phyloP scores from a whole-genome alignment of 495 filamentous ascomycete genomes.

The Patellaria atrata region DNA sequence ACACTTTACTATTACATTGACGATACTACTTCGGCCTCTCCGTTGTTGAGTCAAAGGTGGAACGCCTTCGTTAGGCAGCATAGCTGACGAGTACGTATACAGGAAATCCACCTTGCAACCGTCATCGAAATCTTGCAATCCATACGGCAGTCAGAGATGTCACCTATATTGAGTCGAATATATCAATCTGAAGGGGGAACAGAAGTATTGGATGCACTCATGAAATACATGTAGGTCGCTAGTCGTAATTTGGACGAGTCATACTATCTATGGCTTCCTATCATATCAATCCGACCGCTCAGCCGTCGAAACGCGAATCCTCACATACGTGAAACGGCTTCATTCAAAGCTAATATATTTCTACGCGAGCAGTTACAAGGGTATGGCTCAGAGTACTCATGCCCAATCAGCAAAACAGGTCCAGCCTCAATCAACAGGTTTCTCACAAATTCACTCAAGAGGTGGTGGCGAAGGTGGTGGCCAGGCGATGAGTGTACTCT shows the following conservation, averaged over 20 bases:
- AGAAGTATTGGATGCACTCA: conserved; percentile 57
- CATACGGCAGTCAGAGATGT: conserved; percentile 84
- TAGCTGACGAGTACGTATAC: too few relatives aligned
- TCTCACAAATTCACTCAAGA: conserved; percentile 64
- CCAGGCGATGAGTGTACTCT: conserved; percentile 78
- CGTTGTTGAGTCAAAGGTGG: not conserved
- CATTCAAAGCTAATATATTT: conserved; percentile 1
- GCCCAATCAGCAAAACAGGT: conserved; percentile 26
- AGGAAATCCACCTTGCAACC: conserved; percentile 66
- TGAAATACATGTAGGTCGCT: conserved; percentile 55
- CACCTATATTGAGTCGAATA: conserved; percentile 62
- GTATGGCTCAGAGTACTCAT: conserved; percentile 42
- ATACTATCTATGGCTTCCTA: too few relatives aligned
- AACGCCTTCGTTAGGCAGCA: too few relatives aligned
- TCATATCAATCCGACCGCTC: conserved; percentile 1
- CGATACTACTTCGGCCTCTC: too few relatives aligned
- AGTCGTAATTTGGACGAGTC: conserved; percentile 1
- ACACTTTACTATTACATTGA: too few relatives aligned
- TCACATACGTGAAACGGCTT: conserved; percentile 1
- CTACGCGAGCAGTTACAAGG: conserved; percentile 50
- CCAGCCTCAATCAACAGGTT: conserved; percentile 72
- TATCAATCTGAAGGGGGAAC: conserved; percentile 54
- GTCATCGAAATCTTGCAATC: conserved; percentile 80
- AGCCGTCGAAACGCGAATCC: not conserved
- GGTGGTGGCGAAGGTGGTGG: conserved; percentile 62